Base-by-base conservation (phyloP, 805 yeast genomes). In the Cyberlindnera saturnus region DNA sequence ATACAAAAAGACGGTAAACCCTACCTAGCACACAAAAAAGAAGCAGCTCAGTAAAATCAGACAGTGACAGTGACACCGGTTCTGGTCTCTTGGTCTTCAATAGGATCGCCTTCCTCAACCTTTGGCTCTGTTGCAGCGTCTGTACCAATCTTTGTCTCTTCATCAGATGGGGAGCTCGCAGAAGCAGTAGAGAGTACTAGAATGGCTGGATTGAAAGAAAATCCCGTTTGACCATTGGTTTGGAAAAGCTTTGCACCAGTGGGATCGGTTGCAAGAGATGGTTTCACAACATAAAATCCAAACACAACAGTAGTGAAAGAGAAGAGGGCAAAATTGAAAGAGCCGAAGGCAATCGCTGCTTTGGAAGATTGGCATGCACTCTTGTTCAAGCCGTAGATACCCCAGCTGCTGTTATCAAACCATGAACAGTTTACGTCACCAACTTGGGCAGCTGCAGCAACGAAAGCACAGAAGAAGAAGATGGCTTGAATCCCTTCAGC, bases 331-430 rank as follows among this genome's bases (percentile, higher is more conserved):
- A 50, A 53, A 31, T 44, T 46, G 37, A 53, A 47, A 3, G 50
- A 39, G 17, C 47, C 51, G 38, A 53, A 50, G 5, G 55, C 57
- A 36, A 53, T 50, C 4, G 41, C 52, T 4, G 56, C 57, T 37
- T 52, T 51, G 3, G 50, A 33, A 8, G 51, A 19, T 15, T 44
- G 38, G 33, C 57, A 53, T 6, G 43, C 41, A 31, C 36, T 37
- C 14, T 23, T 17, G 23, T 38, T 18, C 19, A 23, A 16, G 5
- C 19, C 7, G 26, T 33, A 37, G 14, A 20, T 10, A 11, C 13
- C 29, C 18, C 19, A 42, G 3, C 38, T 36, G 13, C 16, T 13
- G n/a, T 6, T 7, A 5, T 16, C 20, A 19, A 5, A 14, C 10
- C 14, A 33, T 17, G 32, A 29, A 16, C 56, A 52, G 23, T 40